A percentile compares a stretch with the other conserved stretches of the same genome.
These are phyloP conservation scores for Bipolaris sorokiniana DNA, from an alignment of 2,329 filamentous ascomycete species.

Conservation along the genomic window DNA sequence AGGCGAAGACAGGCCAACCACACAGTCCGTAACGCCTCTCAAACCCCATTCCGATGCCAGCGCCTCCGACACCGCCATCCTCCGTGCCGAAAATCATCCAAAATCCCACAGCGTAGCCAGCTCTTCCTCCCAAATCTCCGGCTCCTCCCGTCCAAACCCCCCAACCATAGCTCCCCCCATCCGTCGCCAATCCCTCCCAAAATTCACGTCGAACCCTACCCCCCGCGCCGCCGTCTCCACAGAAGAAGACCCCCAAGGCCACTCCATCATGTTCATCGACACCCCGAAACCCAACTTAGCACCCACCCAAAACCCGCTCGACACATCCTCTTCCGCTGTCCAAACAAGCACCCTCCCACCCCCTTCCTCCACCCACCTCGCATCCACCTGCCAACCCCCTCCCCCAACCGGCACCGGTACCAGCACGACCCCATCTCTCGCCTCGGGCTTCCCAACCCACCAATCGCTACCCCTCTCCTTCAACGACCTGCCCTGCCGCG, in stretches of 20 bases:
- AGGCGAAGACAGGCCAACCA: constrained; percentile 22
- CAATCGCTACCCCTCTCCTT: constrained; percentile 76
- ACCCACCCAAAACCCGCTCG: constrained; percentile 29
- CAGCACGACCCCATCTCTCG: constrained; percentile 16
- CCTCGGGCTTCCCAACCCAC: constrained; percentile 60
- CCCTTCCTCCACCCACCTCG: neutral
- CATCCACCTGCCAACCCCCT: neutral
- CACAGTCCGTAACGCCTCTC: constrained; percentile 32
- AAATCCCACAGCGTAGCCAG: constrained; percentile 25
- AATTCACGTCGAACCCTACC: constrained; percentile 75
- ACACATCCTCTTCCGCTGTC: neutral
- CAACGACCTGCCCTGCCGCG: constrained; percentile 83
- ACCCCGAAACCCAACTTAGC: constrained; percentile 33
- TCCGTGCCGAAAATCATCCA: constrained; percentile 5
- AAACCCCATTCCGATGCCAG: constrained; percentile 32
- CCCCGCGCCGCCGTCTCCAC: constrained; percentile 70
- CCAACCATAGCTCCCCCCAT: constrained; percentile 57
- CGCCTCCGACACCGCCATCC: constrained; percentile 39
- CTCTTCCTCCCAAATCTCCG: constrained; percentile 26
- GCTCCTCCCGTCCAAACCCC: constrained; percentile 32
- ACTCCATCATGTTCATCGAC: constrained; percentile 77
- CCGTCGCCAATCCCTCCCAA: constrained; percentile 61
- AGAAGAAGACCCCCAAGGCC: constrained; percentile 67
- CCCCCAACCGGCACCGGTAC: neutral
- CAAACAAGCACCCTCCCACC: constrained; percentile 1